Conservation (phyloP, 2,329 filamentous ascomycete species). For the Phialophora verrucosa region DNA sequence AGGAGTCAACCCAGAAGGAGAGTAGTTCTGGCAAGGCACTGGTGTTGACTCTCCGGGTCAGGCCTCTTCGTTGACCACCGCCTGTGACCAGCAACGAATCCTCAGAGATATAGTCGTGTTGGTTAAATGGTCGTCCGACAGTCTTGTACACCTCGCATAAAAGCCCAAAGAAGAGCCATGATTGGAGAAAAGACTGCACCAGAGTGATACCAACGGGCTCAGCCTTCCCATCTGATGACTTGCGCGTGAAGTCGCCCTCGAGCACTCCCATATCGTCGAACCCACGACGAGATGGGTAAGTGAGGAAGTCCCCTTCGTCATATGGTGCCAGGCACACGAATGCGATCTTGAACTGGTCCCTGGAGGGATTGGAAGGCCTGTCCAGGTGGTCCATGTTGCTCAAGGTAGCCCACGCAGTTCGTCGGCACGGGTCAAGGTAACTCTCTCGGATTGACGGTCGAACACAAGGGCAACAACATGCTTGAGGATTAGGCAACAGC, state of each 20-base stretch:
- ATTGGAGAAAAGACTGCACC: neutral
- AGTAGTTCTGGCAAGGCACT: neutral
- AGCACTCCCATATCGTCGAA: neutral
- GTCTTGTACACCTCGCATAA: neutral
- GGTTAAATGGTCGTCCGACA: neutral
- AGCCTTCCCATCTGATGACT: neutral
- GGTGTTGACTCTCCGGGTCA: neutral
- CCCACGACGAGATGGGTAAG: neutral
- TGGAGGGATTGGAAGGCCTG: neutral
- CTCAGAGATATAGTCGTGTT: neutral
- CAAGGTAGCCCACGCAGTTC: neutral
- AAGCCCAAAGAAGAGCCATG: neutral
- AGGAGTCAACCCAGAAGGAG: neutral
- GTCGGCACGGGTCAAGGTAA: neutral
- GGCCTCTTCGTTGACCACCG: neutral
- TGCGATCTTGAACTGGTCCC: neutral
- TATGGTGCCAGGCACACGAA: neutral
- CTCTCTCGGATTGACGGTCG: neutral
- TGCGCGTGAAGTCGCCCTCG: neutral
- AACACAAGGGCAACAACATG: neutral
- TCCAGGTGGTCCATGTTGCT: neutral
- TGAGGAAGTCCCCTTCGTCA: neutral
- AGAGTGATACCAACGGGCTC: neutral
- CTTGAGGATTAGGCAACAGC: neutral
- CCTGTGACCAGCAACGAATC: neutral